Evolutionary conservation across 345 rosid genomes (phyloP), one percentile per base, ranked within the genome.

Genomic region (Salix suchowensis): DNA sequence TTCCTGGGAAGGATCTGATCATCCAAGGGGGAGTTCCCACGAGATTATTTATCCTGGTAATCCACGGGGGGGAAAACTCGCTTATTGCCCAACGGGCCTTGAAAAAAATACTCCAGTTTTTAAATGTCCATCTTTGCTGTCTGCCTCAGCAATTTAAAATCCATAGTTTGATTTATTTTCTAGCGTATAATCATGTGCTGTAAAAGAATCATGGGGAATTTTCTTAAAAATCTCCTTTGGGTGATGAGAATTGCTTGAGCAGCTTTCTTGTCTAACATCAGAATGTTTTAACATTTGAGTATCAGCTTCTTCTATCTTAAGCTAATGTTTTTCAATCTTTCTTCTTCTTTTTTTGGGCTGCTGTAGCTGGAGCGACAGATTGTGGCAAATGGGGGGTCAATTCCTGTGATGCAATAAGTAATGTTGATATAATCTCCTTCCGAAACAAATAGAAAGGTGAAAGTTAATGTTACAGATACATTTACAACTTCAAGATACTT

Each of bases 341-440:
- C 1, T 24, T 28, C 70, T 71, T 28, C 70, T 71, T 16, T 73
- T 36, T 60, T 72, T 68, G 76, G 76, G 74, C 50, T 34, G 13
- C 74, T 81, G 77, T 80, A 90, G 97, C 77, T 92, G 88, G 91
- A 89, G 86, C 85, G 82, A 79, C 97, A 87, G 85, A 85, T 92
- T 58, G 54, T 86, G 36, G 86, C 81, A 74, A 92, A 92, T 64
- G 97, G 97, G 73, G 95, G 95, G 58, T 81, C 89, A 39, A 55
- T 91, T 80, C 95, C 95, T 52, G 69, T 66, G 54, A 79, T 88
- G 78, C 79, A 82, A 37, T 83, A 78, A 77, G 30, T 24, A 4
- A 23, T 46, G 69, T 4, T 60, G 69, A 52, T 76, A 34, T 14
- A 21, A 34, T 42, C 30, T n/a, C 14, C 34, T 64, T 9, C 19